Percentiles rank a stretch among this genome's conserved stretches.
Conservation (phyloP, 768 basidiomycete species). For the Gloeophyllum trabeum region DNA sequence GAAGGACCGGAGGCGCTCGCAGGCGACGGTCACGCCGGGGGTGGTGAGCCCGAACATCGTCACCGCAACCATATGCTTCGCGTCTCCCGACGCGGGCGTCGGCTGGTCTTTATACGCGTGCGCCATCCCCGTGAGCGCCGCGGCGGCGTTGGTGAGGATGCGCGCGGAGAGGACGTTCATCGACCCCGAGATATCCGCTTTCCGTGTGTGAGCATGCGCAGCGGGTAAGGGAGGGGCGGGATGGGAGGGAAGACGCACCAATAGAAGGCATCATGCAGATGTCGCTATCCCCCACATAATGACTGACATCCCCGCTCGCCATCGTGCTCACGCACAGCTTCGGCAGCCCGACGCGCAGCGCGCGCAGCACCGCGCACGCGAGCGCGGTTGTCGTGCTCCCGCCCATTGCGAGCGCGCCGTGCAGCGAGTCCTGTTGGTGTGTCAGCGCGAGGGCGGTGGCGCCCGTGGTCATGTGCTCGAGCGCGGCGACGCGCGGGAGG, state of each 20-base stretch:
- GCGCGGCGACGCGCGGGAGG: not conserved
- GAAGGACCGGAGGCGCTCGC: constrained; percentile 3
- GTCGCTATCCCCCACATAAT: constrained; percentile 21
- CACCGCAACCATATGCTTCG: constrained; percentile 9
- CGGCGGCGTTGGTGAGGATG: constrained; percentile 16
- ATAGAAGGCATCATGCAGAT: constrained; percentile 21
- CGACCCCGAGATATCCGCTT: constrained; percentile 15
- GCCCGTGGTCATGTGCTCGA: not conserved
- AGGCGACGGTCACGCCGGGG: constrained; percentile 13
- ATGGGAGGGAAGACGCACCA: not conserved
- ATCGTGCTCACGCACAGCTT: constrained; percentile 20
- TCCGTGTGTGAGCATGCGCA: not conserved
- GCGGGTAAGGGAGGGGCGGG: not conserved
- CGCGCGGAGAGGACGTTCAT: constrained; percentile 14
- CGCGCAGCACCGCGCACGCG: constrained; percentile 13
- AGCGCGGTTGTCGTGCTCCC: constrained; percentile 16
- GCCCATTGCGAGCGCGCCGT: constrained; percentile 13
- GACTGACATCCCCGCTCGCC: constrained; percentile 14
- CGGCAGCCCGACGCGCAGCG: constrained; percentile 17
- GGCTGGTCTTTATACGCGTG: not conserved
- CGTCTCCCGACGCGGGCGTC: too few relatives aligned
- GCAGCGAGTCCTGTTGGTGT: constrained; percentile 5
- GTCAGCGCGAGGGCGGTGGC: constrained; percentile 10
- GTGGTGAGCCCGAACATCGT: constrained; percentile 14
- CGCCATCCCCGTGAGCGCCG: constrained; percentile 17